Evolutionary conservation across 2,329 filamentous ascomycete species (phyloP).

Genomic region (Fusarium secorum): DNA sequence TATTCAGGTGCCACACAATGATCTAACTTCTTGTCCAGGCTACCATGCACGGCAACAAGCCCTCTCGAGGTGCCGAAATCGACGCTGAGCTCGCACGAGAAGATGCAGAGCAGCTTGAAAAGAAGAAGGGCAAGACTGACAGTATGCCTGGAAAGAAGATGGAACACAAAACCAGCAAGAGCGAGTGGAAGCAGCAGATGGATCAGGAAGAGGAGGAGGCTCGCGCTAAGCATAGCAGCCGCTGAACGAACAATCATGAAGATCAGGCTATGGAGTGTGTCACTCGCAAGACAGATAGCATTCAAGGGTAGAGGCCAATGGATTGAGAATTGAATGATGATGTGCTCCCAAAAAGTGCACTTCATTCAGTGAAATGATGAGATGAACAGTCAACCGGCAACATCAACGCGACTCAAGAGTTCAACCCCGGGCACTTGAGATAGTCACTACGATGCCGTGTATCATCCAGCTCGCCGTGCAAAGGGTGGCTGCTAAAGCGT

Average conservation of each 20-base stretch:
- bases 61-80: slow-evolving; percentile 16
- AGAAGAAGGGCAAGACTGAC: slow-evolving; percentile 11
- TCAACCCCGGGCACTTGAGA: background rate
- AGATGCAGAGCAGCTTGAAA: slow-evolving; percentile 16
- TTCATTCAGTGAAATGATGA: background rate
- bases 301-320: background rate
- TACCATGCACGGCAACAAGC: slow-evolving; percentile 23
- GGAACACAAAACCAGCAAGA: background rate
- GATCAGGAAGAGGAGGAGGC: background rate
- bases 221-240: background rate
- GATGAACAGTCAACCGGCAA: background rate
- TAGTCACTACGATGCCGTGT: accelerated
- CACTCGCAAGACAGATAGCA: background rate
- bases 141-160: slow-evolving; percentile 16
- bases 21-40: background rate
- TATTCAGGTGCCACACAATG: accelerated
- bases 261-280: background rate
- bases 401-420: accelerated
- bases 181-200: background rate
- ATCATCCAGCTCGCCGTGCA: accelerated
- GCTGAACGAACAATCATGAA: background rate
- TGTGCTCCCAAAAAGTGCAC: background rate
- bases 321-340: background rate
- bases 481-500: accelerated
- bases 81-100: slow-evolving; percentile 22